Evolutionary conservation across 495 filamentous ascomycete species (phyloP), one percentile per base, ranked within the genome.

Genomic region (Aspergillus olivimuriae): DNA sequence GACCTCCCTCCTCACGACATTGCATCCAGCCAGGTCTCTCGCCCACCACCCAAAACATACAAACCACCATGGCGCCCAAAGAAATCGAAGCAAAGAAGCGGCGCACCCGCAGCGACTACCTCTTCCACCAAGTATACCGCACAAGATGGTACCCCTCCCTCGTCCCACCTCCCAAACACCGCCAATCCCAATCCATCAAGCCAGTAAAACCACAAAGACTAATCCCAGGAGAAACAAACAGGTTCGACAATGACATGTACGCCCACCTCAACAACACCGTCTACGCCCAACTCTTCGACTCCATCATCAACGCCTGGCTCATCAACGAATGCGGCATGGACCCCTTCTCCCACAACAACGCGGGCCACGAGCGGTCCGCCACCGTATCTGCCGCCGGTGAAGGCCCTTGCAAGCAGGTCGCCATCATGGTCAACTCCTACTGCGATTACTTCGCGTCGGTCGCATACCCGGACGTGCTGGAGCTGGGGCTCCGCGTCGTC

Each of bases 241-340:
- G 87, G 87, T 81, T 74, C 56, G 92, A 98, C 63, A 96, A 96
- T 56, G 91, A 96, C 68, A 92, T 94, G 86, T 97, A 95, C 63
- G 76, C 82, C 34, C 87, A 94, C 52, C 75, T 85, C 48, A 94
- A 92, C 63, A 92, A 94, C 56, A 81, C 79, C 36, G 72, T 94
- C 30, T 94, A 95, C 66, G 83, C 84, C 47, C 79, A 82, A 52
- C 75, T 92, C 31, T 80, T 81, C 66, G 91, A 98, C 69, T 89
- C 87, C 4, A 80, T 95, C 48, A 81, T 94, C 53, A 98, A 96
- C 68, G 73, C 81, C 33, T 98, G 92, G 60, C 77, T 98, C 4
- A 89, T 94, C 42, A 69, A 82, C 24, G 66, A 87, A 44, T 95
- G 89, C 60, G 78, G 76, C 16, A 76, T 92, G 47, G 69, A 83